Evolutionary conservation across 352 stramenopile genomes (phyloP).

Genomic region (Globisporangium acanthophoron): DNA sequence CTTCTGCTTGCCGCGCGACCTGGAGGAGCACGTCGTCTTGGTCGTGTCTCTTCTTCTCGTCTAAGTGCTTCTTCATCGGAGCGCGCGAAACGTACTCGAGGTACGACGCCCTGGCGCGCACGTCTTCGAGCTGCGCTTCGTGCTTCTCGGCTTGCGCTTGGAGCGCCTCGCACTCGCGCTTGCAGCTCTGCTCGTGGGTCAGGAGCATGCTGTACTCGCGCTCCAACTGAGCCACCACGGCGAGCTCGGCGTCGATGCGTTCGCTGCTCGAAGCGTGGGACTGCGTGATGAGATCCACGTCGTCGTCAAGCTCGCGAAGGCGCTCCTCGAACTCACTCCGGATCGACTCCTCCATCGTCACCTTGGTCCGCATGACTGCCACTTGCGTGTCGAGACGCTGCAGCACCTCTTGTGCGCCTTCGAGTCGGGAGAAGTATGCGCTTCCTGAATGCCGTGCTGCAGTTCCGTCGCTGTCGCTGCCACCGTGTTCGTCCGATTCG

Average conservation of each 20-base stretch:
- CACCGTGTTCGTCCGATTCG: too few species aligned
- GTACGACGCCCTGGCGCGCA: conserved; percentile 43
- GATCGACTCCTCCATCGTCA: conserved; percentile 45
- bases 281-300: conserved; percentile 29
- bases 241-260: conserved; percentile 34
- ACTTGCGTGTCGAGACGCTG: conserved; percentile 9
- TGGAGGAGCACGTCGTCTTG: conserved; percentile 29
- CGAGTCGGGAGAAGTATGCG: conserved; percentile 24
- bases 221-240: conserved; percentile 35
- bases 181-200: conserved; percentile 32
- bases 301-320: conserved; percentile 28
- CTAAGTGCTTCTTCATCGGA: conserved; percentile 51
- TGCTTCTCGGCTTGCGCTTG: conserved; percentile 37
- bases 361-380: conserved; percentile 18
- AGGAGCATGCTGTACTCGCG: conserved; percentile 41
- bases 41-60: conserved; percentile 56
- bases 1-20: conserved; percentile 25
- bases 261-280: conserved; percentile 21
- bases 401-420: conserved; percentile 13
- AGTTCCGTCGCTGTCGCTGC: too few species aligned
- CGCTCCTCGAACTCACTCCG: conserved; percentile 27
- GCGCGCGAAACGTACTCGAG: conserved; percentile 52
- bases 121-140: conserved; percentile 26
- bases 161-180: conserved; percentile 40
- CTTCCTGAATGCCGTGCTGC: background rate